Base-by-base conservation (phyloP, 2,329 filamentous ascomycete genomes). In the Fusarium albidum region DNA sequence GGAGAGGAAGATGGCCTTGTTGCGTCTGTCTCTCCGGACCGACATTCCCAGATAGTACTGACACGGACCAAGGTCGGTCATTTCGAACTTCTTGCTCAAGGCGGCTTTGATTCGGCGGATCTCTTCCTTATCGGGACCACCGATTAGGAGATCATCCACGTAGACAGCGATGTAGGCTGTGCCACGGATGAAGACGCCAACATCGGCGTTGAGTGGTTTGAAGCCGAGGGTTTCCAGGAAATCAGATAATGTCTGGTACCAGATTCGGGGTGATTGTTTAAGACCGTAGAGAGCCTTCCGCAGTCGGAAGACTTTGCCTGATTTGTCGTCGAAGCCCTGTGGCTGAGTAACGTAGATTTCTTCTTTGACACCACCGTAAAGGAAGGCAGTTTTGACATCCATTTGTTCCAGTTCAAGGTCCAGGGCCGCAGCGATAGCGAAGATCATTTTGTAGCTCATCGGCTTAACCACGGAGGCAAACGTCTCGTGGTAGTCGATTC, bases 371-470 rank as follows among this genome's bases (percentile, higher is more conserved):
- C 33, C n/a, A 35, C 33, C n/a, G 33, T 35, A 35, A 35, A 35
- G 33, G 33, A 35, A 35, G 33, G 33, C 33, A 35, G 33, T 35
- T 35, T 35, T 17, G 33, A 35, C 33, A 17, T 35, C n/a, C 33
- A 35, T 35, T 35, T 35, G 33, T 35, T 35, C 33, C 33, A 35
- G 33, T 35, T 35, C 33, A 35, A 35, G 33, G 33, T 35, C 33
- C 33, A 35, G 33, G 33, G 33, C 33, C 33, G 33, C 33, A 35
- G 33, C 33, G 33, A 35, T 35, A 35, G 33, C 33, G 33, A 35
- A 35, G n/a, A 35, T 35, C n/a, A 35, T 35, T 25, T 45, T 45
- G 21, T 45, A 45, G 39, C 26, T 42, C 14, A 42, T 42, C 31
- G 39, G 39, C 15, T 35, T 35, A 14, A 35, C 33, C n/a, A 35